Conservation (phyloP, 805 yeast species). For the Saturnispora halmiae region DNA sequence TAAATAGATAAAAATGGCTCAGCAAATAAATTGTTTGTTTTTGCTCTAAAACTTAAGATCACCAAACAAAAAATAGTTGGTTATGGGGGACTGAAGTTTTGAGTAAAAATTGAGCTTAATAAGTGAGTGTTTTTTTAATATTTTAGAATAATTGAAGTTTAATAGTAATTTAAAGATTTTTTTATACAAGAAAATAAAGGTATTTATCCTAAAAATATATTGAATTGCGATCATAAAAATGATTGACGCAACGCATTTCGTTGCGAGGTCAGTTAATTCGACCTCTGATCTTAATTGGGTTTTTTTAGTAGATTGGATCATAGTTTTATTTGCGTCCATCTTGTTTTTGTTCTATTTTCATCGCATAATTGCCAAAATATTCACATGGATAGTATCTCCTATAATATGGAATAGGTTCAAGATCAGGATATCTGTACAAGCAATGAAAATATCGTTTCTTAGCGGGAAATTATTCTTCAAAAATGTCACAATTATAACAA, state of each 20-base stretch:
- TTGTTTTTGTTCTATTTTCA: slow-evolving; percentile 69
- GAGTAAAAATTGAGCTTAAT: too few relatives aligned
- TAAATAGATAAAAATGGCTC: neutral
- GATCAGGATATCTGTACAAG: slow-evolving; percentile 56
- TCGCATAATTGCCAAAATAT: slow-evolving; percentile 52
- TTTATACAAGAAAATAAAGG: too few relatives aligned
- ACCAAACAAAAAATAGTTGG: too few relatives aligned
- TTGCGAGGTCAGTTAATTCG: slow-evolving; percentile 22
- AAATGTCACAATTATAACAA: slow-evolving; percentile 64
- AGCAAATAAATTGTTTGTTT: too few relatives aligned
- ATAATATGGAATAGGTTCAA: slow-evolving; percentile 55
- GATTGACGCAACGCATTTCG: slow-evolving; percentile 23
- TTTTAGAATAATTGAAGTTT: too few relatives aligned
- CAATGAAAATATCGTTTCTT: slow-evolving; percentile 65
- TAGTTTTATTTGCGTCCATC: slow-evolving; percentile 52
- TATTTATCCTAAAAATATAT: too few relatives aligned
- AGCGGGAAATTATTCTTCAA: slow-evolving; percentile 79
- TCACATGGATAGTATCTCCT: slow-evolving; percentile 44
- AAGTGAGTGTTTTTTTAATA: too few relatives aligned
- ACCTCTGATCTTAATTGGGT: slow-evolving; percentile 44
- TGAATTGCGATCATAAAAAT: too few relatives aligned
- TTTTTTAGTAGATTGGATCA: slow-evolving; percentile 75
- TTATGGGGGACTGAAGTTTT: too few relatives aligned
- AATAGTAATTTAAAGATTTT: too few relatives aligned
- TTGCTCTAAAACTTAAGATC: neutral